Conservation (phyloP, 2,329 filamentous ascomycete species). For the Botrytis deweyae region DNA sequence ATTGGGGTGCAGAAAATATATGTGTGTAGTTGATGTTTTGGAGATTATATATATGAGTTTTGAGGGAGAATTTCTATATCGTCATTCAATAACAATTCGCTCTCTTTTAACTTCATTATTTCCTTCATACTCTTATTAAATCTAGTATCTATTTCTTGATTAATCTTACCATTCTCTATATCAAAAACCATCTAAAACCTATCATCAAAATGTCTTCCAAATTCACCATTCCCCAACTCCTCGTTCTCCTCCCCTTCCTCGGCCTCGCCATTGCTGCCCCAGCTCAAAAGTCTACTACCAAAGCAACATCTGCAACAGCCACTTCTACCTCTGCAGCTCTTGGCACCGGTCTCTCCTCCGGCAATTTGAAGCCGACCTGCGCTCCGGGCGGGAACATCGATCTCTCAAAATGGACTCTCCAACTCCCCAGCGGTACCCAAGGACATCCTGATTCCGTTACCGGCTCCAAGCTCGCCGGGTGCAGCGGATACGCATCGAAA, state of each 20-base stretch:
- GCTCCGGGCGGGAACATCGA: conserved; percentile 41
- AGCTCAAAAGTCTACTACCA: background rate
- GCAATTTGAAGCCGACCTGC: conserved; percentile 23
- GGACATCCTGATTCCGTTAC: conserved; percentile 38
- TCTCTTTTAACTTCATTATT: background rate
- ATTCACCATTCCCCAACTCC: conserved; percentile 9
- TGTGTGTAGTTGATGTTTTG: background rate
- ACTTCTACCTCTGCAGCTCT: background rate
- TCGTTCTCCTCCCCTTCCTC: conserved; percentile 15
- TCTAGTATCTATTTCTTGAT: background rate
- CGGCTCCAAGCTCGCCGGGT: conserved; percentile 40
- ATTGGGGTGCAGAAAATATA: background rate
- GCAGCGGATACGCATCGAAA: conserved; percentile 40
- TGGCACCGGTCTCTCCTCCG: background rate
- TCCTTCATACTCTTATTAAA: background rate
- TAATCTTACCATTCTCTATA: background rate
- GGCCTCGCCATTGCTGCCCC: conserved; percentile 14
- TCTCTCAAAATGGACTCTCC: conserved; percentile 41
- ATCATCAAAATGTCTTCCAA: conserved; percentile 14
- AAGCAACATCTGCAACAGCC: background rate
- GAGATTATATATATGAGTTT: background rate
- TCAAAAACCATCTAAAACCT: background rate
- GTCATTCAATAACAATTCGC: background rate
- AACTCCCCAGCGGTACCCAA: conserved; percentile 42
- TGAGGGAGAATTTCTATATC: background rate